phyloP scores from a whole-genome alignment of 1,284 basidiomycete species.

The Golubevia pallescens region DNA sequence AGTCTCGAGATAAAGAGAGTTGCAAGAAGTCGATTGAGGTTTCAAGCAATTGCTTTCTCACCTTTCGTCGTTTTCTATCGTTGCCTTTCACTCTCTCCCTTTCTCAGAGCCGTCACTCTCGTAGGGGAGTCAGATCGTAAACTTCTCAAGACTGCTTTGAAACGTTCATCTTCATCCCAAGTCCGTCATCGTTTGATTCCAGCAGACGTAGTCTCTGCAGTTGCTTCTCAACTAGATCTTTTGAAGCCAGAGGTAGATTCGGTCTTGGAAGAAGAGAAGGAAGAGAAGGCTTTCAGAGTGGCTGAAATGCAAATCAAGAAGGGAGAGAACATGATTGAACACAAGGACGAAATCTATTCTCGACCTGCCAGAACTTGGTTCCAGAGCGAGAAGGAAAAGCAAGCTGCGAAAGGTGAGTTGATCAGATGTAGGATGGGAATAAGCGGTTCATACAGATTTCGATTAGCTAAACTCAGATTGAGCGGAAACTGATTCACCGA shows the following conservation, averaged over 20 bases:
- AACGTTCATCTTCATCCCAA: constrained; percentile 80
- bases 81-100: constrained; percentile 2
- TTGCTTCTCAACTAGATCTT: constrained; percentile 74
- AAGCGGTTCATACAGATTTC: too few species aligned
- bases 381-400: constrained; percentile 85
- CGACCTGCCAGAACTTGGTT: constrained; percentile 98
- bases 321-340: constrained; percentile 93
- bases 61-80: neutral
- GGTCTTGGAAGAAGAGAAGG: constrained; percentile 88
- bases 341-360: constrained; percentile 90
- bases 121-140: constrained; percentile 96
- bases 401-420: constrained; percentile 75
- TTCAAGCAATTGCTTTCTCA: constrained; percentile 2
- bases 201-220: constrained; percentile 76
- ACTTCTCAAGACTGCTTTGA: constrained; percentile 94
- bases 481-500: constrained; percentile 5
- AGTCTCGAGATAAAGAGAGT: too few species aligned
- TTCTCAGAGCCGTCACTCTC: constrained; percentile 82
- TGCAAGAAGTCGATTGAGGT: constrained; percentile 19
- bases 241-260: constrained; percentile 81
- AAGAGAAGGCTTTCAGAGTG: constrained; percentile 76
- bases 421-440: neutral
- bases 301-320: constrained; percentile 97
- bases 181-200: constrained; percentile 89
- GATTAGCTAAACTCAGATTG: neutral